phyloP scores from a whole-genome alignment of 163 green algal species.

The Scenedesmus sp. region DNA sequence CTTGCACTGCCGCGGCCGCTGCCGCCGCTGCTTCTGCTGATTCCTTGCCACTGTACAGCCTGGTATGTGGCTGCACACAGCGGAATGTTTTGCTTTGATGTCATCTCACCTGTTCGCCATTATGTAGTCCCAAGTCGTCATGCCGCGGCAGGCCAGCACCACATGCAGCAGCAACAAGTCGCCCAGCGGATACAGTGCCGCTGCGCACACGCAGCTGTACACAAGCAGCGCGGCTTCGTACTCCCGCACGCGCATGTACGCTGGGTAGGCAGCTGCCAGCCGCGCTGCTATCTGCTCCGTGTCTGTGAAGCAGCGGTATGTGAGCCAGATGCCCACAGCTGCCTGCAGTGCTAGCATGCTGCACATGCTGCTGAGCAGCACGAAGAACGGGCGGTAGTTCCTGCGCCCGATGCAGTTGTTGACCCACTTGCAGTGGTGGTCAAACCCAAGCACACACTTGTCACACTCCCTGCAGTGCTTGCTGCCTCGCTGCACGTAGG shows the following conservation, averaged over 20 bases:
- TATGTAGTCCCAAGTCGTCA: conserved; percentile 89
- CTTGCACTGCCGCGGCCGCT: too few relatives aligned
- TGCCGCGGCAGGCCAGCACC: conserved; percentile 69
- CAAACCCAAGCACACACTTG: conserved; percentile 78
- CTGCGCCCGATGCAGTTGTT: conserved; percentile 86
- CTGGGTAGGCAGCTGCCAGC: conserved; percentile 24
- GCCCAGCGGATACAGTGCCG: conserved; percentile 60
- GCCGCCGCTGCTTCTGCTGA: neutral
- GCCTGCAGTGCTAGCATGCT: conserved; percentile 62
- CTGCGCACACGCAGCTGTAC: conserved; percentile 53
- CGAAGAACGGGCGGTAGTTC: conserved; percentile 85
- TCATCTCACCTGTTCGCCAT: conserved; percentile 61
- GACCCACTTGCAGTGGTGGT: conserved; percentile 90
- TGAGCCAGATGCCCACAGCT: conserved; percentile 55
- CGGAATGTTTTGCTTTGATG: neutral
- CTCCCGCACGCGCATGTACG: neutral
- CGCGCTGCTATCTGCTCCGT: conserved; percentile 8
- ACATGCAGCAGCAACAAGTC: conserved; percentile 83
- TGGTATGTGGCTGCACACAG: too few relatives aligned
- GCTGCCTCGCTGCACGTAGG: conserved; percentile 52
- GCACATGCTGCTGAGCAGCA: conserved; percentile 61
- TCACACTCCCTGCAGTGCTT: conserved; percentile 82
- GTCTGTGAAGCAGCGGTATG: conserved; percentile 55
- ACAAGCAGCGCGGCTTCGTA: conserved; percentile 56
- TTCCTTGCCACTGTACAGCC: neutral